A percentile compares a stretch with the other conserved stretches of the same genome.
Conservation (phyloP, 2,329 filamentous ascomycete species). For the Sporothrix inflata region DNA sequence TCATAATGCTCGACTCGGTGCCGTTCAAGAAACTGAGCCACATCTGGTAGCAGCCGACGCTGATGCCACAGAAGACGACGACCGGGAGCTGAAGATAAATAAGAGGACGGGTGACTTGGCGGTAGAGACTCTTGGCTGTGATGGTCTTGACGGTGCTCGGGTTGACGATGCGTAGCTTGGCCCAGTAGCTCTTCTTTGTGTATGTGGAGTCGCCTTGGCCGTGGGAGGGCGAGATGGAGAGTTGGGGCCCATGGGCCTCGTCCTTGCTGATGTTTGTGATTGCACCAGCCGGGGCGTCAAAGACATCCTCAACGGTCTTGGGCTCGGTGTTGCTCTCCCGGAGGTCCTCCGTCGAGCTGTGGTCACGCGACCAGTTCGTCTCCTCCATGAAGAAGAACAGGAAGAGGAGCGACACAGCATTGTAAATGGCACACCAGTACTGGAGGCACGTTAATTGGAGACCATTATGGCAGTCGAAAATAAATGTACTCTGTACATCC, state of each 20-base stretch:
- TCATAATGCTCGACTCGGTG: conserved; percentile 6
- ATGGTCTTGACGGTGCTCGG: neutral
- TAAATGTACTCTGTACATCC: neutral
- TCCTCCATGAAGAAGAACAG: conserved; percentile 15
- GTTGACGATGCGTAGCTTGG: neutral
- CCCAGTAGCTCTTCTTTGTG: conserved; percentile 7
- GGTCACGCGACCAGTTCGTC: conserved; percentile 3
- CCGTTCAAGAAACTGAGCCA: neutral
- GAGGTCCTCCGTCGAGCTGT: neutral
- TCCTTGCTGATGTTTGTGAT: neutral
- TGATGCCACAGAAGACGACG: neutral
- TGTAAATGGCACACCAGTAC: conserved; percentile 8
- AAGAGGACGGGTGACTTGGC: neutral
- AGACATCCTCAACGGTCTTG: neutral
- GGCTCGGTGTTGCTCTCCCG: neutral
- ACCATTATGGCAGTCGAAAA: neutral
- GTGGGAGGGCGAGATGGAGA: neutral
- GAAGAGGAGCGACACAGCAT: conserved; percentile 1
- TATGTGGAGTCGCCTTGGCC: neutral
- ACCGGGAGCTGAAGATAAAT: neutral
- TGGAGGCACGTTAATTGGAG: neutral
- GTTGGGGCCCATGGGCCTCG: neutral
- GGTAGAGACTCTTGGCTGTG: neutral
- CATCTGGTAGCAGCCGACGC: neutral
- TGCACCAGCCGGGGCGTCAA: neutral